Conservation (phyloP, 352 stramenopile genomes). For the Phytophthora nicotianae region DNA sequence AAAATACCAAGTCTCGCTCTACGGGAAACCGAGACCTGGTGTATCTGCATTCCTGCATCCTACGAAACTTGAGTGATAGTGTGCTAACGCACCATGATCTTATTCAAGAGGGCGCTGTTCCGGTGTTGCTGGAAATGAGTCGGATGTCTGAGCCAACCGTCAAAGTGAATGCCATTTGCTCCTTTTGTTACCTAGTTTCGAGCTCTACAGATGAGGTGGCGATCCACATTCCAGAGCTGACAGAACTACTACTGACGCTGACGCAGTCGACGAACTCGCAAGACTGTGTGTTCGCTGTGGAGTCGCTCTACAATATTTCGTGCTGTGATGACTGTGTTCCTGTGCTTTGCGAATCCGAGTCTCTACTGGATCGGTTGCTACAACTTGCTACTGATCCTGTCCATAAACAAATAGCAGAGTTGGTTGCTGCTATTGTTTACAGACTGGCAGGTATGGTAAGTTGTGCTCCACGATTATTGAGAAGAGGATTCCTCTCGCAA, state of each 20-base stretch:
- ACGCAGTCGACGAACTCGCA: constrained; percentile 29
- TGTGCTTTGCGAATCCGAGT: constrained; percentile 42
- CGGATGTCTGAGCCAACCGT: constrained; percentile 50
- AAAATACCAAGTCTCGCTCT: constrained; percentile 4
- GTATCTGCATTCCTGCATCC: constrained; percentile 68
- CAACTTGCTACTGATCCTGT: constrained; percentile 33
- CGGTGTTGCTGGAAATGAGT: constrained; percentile 66
- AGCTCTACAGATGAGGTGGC: constrained; percentile 64
- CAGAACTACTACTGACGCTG: constrained; percentile 56
- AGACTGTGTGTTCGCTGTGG: constrained; percentile 61
- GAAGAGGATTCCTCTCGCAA: constrained; percentile 51
- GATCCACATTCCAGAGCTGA: constrained; percentile 59
- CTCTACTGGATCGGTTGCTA: constrained; percentile 47
- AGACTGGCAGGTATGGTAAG: constrained; percentile 34
- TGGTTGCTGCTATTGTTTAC: constrained; percentile 66
- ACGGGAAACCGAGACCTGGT: constrained; percentile 26
- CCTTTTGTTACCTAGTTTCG: constrained; percentile 65
- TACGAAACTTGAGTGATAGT: constrained; percentile 77
- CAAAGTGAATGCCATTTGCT: constrained; percentile 72
- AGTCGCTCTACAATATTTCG: constrained; percentile 77
- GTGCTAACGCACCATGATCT: constrained; percentile 78
- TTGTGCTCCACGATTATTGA: constrained; percentile 38
- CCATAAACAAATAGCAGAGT: constrained; percentile 48
- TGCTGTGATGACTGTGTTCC: constrained; percentile 69
- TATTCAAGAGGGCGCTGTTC: constrained; percentile 59